Percentiles rank a stretch among this genome's conserved stretches.
Evolutionary conservation across 768 basidiomycete species (phyloP).

Genomic region (Fomitopsis serialis): DNA sequence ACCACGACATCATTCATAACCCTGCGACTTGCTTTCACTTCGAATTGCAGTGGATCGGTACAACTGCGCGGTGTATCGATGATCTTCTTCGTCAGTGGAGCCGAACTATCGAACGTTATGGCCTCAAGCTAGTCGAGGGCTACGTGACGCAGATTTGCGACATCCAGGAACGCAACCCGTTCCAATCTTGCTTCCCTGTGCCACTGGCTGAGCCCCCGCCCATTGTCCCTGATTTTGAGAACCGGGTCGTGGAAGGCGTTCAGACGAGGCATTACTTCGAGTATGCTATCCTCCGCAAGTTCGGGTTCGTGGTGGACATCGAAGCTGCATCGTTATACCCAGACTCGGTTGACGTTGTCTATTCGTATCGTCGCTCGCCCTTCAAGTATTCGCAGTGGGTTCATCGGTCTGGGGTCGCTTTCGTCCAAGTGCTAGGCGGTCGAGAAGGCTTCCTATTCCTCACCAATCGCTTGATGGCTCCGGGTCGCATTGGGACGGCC

Average conservation of each 20-base stretch:
- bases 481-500: constrained; percentile 53
- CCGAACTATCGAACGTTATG: constrained; percentile 80
- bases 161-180: constrained; percentile 79
- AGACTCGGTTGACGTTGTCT: constrained; percentile 76
- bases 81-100: constrained; percentile 81
- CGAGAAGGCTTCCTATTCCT: constrained; percentile 80
- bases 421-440: constrained; percentile 83
- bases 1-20: constrained; percentile 95
- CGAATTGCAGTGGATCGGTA: constrained; percentile 95
- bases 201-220: constrained; percentile 76
- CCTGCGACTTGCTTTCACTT: constrained; percentile 94
- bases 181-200: constrained; percentile 87
- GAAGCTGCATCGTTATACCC: constrained; percentile 77
- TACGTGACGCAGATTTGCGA: constrained; percentile 91
- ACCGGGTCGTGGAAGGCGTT: constrained; percentile 60
- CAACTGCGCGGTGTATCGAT: constrained; percentile 87
- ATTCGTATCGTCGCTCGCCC: constrained; percentile 79
- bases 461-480: constrained; percentile 80
- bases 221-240: constrained; percentile 57
- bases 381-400: constrained; percentile 89
- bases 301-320: constrained; percentile 80
- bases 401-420: constrained; percentile 84
- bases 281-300: constrained; percentile 66
- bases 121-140: constrained; percentile 88
- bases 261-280: constrained; percentile 74